Evolutionary conservation across 208 protist genomes (phyloP), one percentile per base, ranked within the genome.

Genomic region (Acanthamoeba triangularis): DNA sequence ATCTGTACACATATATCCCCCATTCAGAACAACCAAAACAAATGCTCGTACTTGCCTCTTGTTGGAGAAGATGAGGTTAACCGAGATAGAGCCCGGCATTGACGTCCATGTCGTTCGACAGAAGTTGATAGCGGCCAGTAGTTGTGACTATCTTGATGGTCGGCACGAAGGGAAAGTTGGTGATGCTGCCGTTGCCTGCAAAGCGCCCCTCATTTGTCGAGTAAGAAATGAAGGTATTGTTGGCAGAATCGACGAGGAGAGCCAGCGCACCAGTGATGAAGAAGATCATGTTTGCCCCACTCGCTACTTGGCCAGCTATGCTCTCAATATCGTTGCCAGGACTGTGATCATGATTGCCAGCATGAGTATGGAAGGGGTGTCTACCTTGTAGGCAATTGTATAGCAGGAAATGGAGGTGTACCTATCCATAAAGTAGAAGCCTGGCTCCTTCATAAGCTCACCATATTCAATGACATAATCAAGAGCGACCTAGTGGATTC

Each of bases 161-260:
- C 1, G 96, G 96, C 20, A 97, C 96, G 72, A 97, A 97, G 0
- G 96, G 96, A 82, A 97, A 97, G 78, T 97, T 97, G 28, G 96
- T 97, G 69, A 97, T 96, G 11, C 96, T 95, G 65, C 96, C 96
- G 52, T 97, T 97, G 47, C 96, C 96, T 78, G 69, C 30, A 35
- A n/a, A n/a, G n/a, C n/a, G n/a, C n/a, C n/a, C n/a, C n/a, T n/a
- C n/a, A n/a, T n/a, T n/a, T n/a, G n/a, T n/a, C n/a, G 56, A 61
- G 56, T 23, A 23, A 23, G 56, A 63, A 23, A 63, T 4, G 18
- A 23, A 52, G 49, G 7, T 11, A 52, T 52, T 52, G 4, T 4
- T n/a, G 59, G 59, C 59, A 11, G 49, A n/a, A n/a, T n/a, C 49
- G 7, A 52, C 49, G 11, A 52, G 49, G 11, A 69, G 5, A 69